Evolutionary conservation across 441 rosid species (phyloP).

Genomic region (Flueggea neowawraea): DNA sequence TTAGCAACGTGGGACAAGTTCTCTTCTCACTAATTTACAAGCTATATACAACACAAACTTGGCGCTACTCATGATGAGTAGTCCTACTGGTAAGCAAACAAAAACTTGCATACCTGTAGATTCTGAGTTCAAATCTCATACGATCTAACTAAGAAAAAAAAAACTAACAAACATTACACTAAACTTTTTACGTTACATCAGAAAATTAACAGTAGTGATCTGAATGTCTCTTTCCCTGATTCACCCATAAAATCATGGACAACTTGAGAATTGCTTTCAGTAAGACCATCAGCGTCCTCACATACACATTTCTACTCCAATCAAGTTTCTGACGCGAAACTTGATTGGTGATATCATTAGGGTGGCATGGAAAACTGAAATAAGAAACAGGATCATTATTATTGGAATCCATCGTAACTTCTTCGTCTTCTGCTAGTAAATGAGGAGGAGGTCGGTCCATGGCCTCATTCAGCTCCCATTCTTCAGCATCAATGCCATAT

Average conservation of each 20-base stretch:
- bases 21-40: no score
- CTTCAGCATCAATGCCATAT: slow-evolving; percentile 17
- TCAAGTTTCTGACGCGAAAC: no score
- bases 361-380: slow-evolving; percentile 1
- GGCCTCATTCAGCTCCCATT: slow-evolving; percentile 17
- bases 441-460: slow-evolving; percentile 18
- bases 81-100: no score
- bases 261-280: neutral
- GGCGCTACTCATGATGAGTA: no score
- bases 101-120: no score
- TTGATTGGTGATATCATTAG: neutral
- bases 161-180: no score
- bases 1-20: no score
- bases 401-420: neutral
- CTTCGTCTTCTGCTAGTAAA: slow-evolving; percentile 25
- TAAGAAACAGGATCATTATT: neutral
- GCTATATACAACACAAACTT: no score
- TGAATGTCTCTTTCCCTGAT: neutral
- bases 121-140: no score
- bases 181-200: no score
- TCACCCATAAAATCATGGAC: neutral
- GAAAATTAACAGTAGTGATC: neutral
- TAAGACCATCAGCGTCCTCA: neutral
- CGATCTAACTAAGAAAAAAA: no score
- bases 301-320: neutral